These are phyloP conservation scores for Panus rudis DNA, from an alignment of 768 basidiomycete genomes.

Conservation along the genomic window DNA sequence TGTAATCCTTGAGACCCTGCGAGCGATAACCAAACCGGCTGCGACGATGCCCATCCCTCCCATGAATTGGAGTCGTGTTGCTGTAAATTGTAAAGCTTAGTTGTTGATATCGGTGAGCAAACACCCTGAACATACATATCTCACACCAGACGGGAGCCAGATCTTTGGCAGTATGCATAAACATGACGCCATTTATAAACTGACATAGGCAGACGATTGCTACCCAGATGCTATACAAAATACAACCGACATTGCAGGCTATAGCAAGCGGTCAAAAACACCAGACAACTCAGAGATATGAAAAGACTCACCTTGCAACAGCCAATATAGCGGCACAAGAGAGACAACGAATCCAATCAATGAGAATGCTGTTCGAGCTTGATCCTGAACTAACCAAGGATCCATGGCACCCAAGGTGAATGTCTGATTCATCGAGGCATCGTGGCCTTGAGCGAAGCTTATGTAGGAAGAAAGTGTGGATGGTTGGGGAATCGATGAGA, in stretches of 20 bases:
- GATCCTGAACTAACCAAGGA: too few relatives aligned
- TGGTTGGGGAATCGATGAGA: too few relatives aligned
- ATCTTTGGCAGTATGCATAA: slow-evolving; percentile 43
- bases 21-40: slow-evolving; percentile 42
- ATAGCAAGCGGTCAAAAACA: too few relatives aligned
- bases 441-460: too few relatives aligned
- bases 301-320: too few relatives aligned
- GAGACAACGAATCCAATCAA: too few relatives aligned
- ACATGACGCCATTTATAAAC: slow-evolving; percentile 55
- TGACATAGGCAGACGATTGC: slow-evolving; percentile 45
- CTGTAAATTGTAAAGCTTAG: neutral
- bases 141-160: slow-evolving; percentile 66
- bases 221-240: slow-evolving; percentile 62
- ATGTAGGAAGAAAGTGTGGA: too few relatives aligned
- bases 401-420: too few relatives aligned
- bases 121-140: slow-evolving; percentile 42
- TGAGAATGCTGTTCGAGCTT: too few relatives aligned
- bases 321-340: too few relatives aligned
- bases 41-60: slow-evolving; percentile 14
- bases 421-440: too few relatives aligned
- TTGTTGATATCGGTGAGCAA: slow-evolving; percentile 21
- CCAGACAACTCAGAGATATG: too few relatives aligned
- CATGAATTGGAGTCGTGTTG: slow-evolving; percentile 15
- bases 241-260: slow-evolving; percentile 62
- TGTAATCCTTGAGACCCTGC: slow-evolving; percentile 57